Conservation (phyloP, 306 rosid species). For the Hippophae tibetana region DNA sequence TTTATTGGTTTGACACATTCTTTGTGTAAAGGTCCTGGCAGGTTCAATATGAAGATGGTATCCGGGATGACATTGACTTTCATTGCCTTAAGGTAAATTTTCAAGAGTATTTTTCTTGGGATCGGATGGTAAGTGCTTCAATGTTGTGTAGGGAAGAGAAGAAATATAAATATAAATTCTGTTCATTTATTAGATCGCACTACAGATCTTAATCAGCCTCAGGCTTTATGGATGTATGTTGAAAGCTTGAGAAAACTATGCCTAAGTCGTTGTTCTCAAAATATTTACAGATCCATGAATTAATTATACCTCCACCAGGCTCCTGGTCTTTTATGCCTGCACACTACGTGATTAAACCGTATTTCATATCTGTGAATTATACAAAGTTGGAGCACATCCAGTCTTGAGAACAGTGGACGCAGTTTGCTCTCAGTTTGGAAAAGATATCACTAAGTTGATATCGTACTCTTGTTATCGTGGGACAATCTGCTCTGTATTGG, state of each 20-base stretch:
- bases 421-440: slow-evolving; percentile 1
- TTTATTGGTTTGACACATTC: neutral
- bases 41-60: neutral
- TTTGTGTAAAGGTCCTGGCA: neutral
- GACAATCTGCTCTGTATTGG: too few species aligned
- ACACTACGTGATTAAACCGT: slow-evolving; percentile 4
- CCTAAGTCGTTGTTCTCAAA: too few species aligned
- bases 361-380: neutral
- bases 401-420: neutral
- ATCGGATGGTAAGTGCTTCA: too few species aligned
- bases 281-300: too few species aligned
- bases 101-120: neutral
- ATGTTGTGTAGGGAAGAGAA: too few species aligned
- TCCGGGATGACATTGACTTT: neutral
- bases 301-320: neutral
- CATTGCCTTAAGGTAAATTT: neutral
- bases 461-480: slow-evolving; percentile 1
- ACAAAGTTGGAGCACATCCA: neutral
- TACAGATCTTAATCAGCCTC: too few species aligned
- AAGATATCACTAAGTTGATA: slow-evolving; percentile 7
- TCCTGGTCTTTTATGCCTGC: neutral
- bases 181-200: too few species aligned
- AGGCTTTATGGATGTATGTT: too few species aligned
- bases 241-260: too few species aligned
- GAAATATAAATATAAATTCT: too few species aligned